Evolutionary conservation across 1,139 yeast species (phyloP).

Genomic region (Diutina catenulata): DNA sequence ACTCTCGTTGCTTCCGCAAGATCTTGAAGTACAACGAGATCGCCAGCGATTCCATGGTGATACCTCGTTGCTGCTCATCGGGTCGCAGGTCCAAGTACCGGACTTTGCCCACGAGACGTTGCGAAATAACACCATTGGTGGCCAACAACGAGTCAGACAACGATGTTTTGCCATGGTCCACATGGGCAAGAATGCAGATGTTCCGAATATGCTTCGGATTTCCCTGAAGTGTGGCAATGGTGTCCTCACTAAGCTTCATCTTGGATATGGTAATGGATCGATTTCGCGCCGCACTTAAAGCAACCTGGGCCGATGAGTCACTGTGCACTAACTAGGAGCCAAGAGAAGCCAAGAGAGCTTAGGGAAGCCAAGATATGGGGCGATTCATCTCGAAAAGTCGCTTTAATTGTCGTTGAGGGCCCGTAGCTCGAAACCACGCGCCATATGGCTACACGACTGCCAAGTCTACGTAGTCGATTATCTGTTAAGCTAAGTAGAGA

Average conservation of each 20-base stretch:
- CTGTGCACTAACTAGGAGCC: no score
- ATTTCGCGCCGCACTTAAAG: no score
- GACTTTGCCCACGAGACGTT: slow-evolving; percentile 88
- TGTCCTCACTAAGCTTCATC: slow-evolving; percentile 1
- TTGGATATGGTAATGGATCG: no score
- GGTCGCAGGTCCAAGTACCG: slow-evolving; percentile 88
- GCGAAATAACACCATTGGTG: slow-evolving; percentile 92
- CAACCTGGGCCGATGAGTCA: no score
- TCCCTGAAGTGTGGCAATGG: neutral
- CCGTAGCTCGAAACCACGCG: no score
- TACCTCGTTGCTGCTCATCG: slow-evolving; percentile 93
- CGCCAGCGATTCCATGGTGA: slow-evolving; percentile 95
- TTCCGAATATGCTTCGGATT: slow-evolving; percentile 38
- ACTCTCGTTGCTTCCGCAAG: slow-evolving; percentile 31
- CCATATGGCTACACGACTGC: no score
- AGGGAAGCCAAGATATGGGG: no score
- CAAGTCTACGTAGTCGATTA: no score
- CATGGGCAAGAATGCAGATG: slow-evolving; percentile 94
- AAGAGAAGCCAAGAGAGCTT: no score
- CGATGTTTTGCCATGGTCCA: slow-evolving; percentile 97
- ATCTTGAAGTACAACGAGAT: slow-evolving; percentile 76
- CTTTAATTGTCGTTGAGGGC: no score
- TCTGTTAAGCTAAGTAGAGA: no score
- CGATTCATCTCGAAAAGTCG: no score
- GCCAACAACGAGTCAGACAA: slow-evolving; percentile 87